Conservation (phyloP, 495 filamentous ascomycete genomes). For the Annulohypoxylon nitens region DNA sequence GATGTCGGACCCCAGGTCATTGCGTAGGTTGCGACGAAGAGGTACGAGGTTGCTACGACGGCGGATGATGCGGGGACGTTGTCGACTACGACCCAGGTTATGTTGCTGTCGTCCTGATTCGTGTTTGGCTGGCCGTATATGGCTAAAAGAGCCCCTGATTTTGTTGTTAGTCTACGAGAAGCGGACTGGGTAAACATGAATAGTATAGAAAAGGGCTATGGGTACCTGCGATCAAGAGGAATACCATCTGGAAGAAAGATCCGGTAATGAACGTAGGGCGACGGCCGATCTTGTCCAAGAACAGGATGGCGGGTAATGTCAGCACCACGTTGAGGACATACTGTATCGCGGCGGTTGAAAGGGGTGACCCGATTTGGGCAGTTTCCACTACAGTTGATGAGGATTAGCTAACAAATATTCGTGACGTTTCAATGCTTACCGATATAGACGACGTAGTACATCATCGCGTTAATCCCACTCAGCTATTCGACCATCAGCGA, state of each 20-base stretch:
- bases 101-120: slow-evolving; percentile 54
- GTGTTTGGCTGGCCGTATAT: slow-evolving; percentile 68
- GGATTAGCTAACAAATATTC: not conserved
- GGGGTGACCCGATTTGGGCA: slow-evolving; percentile 71
- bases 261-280: slow-evolving; percentile 80
- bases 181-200: slow-evolving; percentile 63
- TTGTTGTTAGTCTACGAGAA: slow-evolving; percentile 49
- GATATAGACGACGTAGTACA: slow-evolving; percentile 82
- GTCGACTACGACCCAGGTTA: slow-evolving; percentile 69
- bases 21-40: slow-evolving; percentile 81
- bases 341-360: slow-evolving; percentile 79
- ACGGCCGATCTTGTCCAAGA: slow-evolving; percentile 82
- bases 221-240: slow-evolving; percentile 80
- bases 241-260: slow-evolving; percentile 79
- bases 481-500: slow-evolving; percentile 59
- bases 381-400: slow-evolving; percentile 62
- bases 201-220: slow-evolving; percentile 59
- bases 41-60: slow-evolving; percentile 76
- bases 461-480: slow-evolving; percentile 83
- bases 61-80: slow-evolving; percentile 64
- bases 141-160: slow-evolving; percentile 67
- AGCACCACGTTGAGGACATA: slow-evolving; percentile 82
- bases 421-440: slow-evolving; percentile 41
- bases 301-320: slow-evolving; percentile 78
- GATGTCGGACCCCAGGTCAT: slow-evolving; percentile 84